Evolutionary conservation across 495 filamentous ascomycete genomes (phyloP), one percentile per base, ranked within the genome.

Genomic region (Podospora fimiseda): DNA sequence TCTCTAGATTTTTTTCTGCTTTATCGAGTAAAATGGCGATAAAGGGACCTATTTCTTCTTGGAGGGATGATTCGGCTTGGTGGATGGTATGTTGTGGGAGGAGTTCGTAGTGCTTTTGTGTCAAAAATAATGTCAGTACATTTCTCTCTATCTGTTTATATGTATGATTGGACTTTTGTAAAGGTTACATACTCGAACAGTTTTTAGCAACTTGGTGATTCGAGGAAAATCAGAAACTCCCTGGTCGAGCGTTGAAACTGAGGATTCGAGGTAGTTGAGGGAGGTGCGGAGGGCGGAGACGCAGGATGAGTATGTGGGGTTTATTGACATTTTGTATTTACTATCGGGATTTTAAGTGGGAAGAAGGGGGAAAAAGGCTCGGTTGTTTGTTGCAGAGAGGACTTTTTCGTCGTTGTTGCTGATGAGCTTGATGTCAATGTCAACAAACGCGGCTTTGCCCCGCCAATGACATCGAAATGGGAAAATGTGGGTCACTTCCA

Each of bases 211-310:
- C 54, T 54, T 60, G 30, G 63, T 48, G 1, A 78, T 66, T 13
- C 74, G 74, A 11, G 73, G 74, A 42, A 70, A 74, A 64, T 78
- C 74, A 39, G 69, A 53, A 15, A 77, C 66, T 51, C 73, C 74
- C 53, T 48, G 55, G 47, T 62, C 72, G 47, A 77, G 70, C 7
- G 71, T 75, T 9, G 58, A 53, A 13, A 76, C 73, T 9, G 74
- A 78, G 21, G 73, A 75, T 52, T 74, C 70, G 66, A 78, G 74
- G 65, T 69, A 72, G 50, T 70, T 73, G 56, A 78, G 74, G 5
- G 74, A 78, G 30, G 70, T 71, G 57, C 73, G 74, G 36, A 77
- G 66, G 23, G 71, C 70, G 50, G 68, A 49, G 20, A 76, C 74
- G 66, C 73, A 76, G 60, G 73, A 70, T 46, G 50, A 55, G 68